Conservation (phyloP, 129 eudicot genomes). For the Ambrosia trifida region DNA sequence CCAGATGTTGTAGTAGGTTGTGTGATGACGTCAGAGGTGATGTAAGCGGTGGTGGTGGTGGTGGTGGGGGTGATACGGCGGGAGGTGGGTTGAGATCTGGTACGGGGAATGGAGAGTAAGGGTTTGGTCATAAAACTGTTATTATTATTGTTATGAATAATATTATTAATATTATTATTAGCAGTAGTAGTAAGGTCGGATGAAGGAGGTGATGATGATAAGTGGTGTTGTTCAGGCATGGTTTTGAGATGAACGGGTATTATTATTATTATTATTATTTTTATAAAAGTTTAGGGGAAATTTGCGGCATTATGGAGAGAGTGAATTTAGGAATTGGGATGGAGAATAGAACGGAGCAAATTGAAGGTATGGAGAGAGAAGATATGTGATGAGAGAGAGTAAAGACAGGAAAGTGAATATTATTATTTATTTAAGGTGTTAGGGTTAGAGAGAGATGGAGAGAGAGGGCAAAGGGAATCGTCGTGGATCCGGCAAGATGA, state of each 20-base stretch:
- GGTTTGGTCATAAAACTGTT: slow-evolving; percentile 20
- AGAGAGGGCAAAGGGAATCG: slow-evolving; percentile 24
- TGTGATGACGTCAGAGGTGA: no score
- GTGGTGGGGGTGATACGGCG: slow-evolving; percentile 71
- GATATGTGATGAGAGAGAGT: slow-evolving; percentile 30
- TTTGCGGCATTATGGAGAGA: slow-evolving; percentile 29
- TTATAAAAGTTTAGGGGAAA: background rate
- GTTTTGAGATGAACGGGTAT: slow-evolving; percentile 7
- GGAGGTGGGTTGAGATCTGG: slow-evolving; percentile 63
- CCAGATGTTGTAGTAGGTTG: slow-evolving; percentile 18
- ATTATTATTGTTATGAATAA: no score
- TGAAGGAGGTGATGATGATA: slow-evolving; percentile 26
- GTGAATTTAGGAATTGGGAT: slow-evolving; percentile 7
- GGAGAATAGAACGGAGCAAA: background rate
- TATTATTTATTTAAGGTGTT: slow-evolving; percentile 8
- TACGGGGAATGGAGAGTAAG: slow-evolving; percentile 40
- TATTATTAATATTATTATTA: no score
- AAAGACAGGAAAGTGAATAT: slow-evolving; percentile 35
- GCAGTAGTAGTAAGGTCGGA: background rate
- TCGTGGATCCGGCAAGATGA: slow-evolving; percentile 28
- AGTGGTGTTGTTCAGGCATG: slow-evolving; percentile 60
- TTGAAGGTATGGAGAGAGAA: background rate
- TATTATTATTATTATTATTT: no score
- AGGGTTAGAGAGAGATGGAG: background rate
- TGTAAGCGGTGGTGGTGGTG: slow-evolving; percentile 20